Percentiles rank a stretch among this genome's conserved stretches.
Evolutionary conservation across 2,329 filamentous ascomycete genomes (phyloP).

Genomic region (Trichophyton schoenleinii): DNA sequence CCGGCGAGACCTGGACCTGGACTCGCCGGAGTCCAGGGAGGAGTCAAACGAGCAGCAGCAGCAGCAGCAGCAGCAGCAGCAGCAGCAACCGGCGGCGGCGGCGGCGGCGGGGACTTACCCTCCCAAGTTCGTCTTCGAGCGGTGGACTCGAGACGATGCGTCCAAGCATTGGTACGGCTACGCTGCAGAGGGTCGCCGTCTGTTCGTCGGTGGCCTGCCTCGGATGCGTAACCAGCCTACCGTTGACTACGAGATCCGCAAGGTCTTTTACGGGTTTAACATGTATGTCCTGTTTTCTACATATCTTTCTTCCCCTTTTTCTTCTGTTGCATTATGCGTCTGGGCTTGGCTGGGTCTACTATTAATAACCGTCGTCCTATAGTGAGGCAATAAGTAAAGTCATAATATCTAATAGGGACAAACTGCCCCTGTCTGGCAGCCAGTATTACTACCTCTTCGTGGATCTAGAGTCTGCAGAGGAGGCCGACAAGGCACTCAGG

Average conservation of each 20-base stretch:
- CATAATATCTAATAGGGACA: constrained; percentile 48
- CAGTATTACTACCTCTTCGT: constrained; percentile 53
- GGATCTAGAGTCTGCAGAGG: constrained; percentile 45
- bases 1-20: constrained; percentile 5
- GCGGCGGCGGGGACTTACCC: background rate
- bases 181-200: constrained; percentile 29
- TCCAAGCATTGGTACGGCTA: constrained; percentile 23
- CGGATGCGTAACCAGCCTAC: constrained; percentile 31
- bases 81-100: too few relatives aligned
- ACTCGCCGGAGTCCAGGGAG: background rate
- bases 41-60: background rate
- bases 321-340: too few relatives aligned
- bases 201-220: constrained; percentile 38
- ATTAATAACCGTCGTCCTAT: background rate
- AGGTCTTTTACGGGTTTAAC: constrained; percentile 34
- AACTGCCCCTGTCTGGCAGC: constrained; percentile 39
- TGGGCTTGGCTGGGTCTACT: too few relatives aligned
- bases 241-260: constrained; percentile 31
- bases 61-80: too few relatives aligned
- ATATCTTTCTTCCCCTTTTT: background rate
- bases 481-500: constrained; percentile 41
- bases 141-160: constrained; percentile 33
- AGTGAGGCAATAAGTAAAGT: constrained; percentile 39
- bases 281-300: constrained; percentile 22
- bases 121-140: constrained; percentile 24